These are phyloP conservation scores for Penicillium sp. DNA, from an alignment of 2,329 filamentous ascomycete genomes.

Conservation along the genomic window DNA sequence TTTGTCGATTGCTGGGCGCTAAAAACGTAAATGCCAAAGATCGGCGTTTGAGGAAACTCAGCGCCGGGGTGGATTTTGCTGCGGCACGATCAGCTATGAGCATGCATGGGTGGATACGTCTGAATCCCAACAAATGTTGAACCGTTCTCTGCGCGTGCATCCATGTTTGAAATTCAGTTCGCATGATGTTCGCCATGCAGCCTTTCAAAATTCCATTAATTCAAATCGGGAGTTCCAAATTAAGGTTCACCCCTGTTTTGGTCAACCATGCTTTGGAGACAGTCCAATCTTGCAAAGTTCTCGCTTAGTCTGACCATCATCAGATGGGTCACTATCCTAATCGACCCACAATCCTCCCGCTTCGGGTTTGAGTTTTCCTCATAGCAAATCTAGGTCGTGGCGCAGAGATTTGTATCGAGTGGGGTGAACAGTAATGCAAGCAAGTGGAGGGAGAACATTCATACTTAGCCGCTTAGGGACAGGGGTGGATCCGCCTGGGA, in stretches of 20 bases:
- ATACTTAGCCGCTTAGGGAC: not conserved
- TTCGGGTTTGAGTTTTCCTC: not conserved
- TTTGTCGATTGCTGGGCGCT: not conserved
- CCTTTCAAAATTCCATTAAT: not conserved
- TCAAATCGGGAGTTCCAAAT: not conserved
- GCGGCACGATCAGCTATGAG: not conserved
- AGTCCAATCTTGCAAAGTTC: not conserved
- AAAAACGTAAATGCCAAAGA: not conserved
- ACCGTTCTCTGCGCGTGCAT: not conserved
- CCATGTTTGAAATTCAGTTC: not conserved
- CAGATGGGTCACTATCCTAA: not conserved
- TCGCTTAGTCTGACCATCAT: not conserved
- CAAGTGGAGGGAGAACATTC: not conserved
- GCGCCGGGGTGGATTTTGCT: not conserved
- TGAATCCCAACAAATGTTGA: not conserved
- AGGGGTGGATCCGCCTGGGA: conserved; percentile 12
- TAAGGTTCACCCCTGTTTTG: not conserved
- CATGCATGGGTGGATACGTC: not conserved
- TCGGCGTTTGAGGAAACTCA: not conserved
- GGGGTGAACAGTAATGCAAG: not conserved
- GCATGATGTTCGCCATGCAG: not conserved
- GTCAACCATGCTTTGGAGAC: not conserved
- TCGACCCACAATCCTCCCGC: not conserved
- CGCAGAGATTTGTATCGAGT: not conserved
- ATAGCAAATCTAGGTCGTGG: not conserved